phyloP scores from a whole-genome alignment of 1,284 basidiomycete species.

The Heterobasidion annosum region DNA sequence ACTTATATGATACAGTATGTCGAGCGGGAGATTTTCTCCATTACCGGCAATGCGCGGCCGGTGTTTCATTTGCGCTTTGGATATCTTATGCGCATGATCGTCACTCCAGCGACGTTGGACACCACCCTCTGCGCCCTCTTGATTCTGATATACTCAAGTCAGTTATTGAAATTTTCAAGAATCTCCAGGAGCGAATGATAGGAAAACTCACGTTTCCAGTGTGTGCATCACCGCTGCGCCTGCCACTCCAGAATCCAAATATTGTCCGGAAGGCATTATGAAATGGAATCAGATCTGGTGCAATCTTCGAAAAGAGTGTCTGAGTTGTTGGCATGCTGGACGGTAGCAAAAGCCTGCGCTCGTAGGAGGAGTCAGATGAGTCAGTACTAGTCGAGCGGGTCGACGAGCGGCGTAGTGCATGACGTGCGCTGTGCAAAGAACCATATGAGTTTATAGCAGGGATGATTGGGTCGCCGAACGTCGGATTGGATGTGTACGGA shows the following conservation, averaged over 20 bases:
- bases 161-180: background rate
- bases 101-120: constrained; percentile 20
- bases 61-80: constrained; percentile 21
- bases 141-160: background rate
- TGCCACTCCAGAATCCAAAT: constrained; percentile 1
- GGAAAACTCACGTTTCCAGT: too few species aligned
- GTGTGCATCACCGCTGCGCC: background rate
- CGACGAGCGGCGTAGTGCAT: background rate
- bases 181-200: too few species aligned
- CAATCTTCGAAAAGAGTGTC: constrained; percentile 13
- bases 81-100: background rate
- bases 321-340: background rate
- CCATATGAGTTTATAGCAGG: constrained; percentile 43
- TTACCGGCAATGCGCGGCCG: constrained; percentile 27
- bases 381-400: background rate
- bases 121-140: constrained; percentile 8
- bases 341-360: constrained; percentile 18
- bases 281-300: constrained; percentile 23
- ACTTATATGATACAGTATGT: constrained; percentile 43
- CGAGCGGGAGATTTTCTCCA: constrained; percentile 39
- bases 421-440: constrained; percentile 23
- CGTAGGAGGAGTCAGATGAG: constrained; percentile 10
- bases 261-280: constrained; percentile 3
- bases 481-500: background rate
- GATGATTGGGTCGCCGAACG: constrained; percentile 21